Evolutionary conservation across 306 rosid genomes (phyloP).

Genomic region (Malus asiatica): DNA sequence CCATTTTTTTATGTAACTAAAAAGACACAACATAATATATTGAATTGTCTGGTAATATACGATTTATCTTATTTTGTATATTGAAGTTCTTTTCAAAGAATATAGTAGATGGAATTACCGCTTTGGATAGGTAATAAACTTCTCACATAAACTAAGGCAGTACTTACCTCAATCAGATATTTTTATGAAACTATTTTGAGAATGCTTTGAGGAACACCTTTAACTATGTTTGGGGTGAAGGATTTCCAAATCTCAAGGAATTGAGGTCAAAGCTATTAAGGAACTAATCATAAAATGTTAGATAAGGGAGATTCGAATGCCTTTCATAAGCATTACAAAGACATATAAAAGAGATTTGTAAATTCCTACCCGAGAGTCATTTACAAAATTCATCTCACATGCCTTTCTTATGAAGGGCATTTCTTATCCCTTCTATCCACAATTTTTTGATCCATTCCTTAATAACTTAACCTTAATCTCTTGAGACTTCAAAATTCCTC

Average conservation of each 20-base stretch:
- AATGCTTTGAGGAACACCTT: background rate
- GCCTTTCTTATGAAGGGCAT: background rate
- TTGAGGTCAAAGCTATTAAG: background rate
- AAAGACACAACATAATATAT: background rate
- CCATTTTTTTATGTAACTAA: background rate
- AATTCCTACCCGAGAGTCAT: background rate
- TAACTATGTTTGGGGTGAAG: too few species aligned
- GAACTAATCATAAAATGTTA: too few species aligned
- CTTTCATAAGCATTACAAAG: background rate
- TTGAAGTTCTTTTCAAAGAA: background rate
- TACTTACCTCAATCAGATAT: background rate
- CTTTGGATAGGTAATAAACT: background rate
- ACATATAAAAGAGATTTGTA: too few species aligned
- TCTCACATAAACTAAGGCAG: background rate
- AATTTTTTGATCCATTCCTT: background rate
- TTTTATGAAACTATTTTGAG: background rate
- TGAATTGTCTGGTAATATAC: background rate
- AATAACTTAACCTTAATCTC: background rate
- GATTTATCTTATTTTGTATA: background rate
- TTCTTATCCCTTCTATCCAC: background rate
- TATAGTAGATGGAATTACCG: background rate
- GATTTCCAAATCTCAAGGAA: background rate
- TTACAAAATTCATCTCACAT: background rate
- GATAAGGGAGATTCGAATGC: too few species aligned
- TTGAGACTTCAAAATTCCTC: background rate